phyloP scores from a whole-genome alignment of 2,329 filamentous ascomycete species.

The Aspergillus carbonarius region DNA sequence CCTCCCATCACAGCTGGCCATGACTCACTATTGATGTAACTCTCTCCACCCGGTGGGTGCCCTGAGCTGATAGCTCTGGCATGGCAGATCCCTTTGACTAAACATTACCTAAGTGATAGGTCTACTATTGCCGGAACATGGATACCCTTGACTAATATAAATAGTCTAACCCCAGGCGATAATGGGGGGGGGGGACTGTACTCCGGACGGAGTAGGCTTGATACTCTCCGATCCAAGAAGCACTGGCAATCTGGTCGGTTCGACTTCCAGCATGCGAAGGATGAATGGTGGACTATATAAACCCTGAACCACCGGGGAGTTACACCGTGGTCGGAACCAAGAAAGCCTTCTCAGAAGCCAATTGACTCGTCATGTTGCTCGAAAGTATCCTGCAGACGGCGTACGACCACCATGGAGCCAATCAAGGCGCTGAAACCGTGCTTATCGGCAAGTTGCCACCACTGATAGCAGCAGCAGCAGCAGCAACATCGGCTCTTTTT shows the following conservation, averaged over 20 bases:
- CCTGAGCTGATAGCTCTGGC: background rate
- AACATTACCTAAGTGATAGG: background rate
- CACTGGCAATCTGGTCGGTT: no score
- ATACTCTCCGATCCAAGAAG: no score
- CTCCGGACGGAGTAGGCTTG: no score
- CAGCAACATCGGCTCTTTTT: background rate
- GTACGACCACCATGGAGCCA: background rate
- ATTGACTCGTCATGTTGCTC: background rate
- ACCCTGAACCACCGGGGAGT: background rate
- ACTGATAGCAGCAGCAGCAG: background rate
- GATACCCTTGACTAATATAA: background rate
- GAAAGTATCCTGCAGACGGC: background rate
- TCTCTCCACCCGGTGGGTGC: background rate
- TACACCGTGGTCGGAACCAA: background rate
- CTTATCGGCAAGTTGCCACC: background rate
- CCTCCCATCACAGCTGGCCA: background rate
- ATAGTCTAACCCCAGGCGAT: background rate
- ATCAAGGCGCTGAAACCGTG: background rate
- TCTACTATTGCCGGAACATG: background rate
- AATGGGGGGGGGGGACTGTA: background rate
- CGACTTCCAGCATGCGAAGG: no score
- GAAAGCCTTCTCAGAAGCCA: background rate
- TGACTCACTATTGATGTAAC: slow-evolving; percentile 6
- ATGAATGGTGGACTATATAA: background rate
- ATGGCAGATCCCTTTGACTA: background rate